Base-by-base conservation (phyloP, 805 yeast genomes). In the Lachancea meyersii region DNA sequence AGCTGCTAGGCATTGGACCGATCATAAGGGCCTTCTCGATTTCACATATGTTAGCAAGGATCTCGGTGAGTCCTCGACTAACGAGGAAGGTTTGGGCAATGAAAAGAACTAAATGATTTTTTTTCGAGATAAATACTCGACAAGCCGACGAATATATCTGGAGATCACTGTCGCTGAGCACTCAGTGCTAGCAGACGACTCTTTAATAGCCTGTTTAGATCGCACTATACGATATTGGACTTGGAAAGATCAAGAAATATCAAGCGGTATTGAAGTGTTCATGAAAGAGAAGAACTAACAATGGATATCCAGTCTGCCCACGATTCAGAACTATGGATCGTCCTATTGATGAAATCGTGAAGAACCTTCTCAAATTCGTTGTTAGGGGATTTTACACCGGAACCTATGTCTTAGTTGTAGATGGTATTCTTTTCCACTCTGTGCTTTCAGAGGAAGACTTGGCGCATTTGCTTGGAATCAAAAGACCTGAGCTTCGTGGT, bases 381-480 rank as follows among this genome's bases (percentile, higher is more conserved):
- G 79, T 80, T 1, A 72, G 97, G 49, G 89, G 94, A 14, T 93
- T 91, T 65, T 93, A 89, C 58, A 81, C 86, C 27, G 79, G 80
- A 24, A 82, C 86, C n/a, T 84, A 84, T 51, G 81, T 89, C 31
- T 72, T 91, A 35, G 80, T 91, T 7, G 62, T 93, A 49, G 98
- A 91, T 63, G 96, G 97, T 1, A 69, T 91, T 5, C 64, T 91
- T 31, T 76, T 83, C 54, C 98, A 91, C 63, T 82, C 89, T 13
- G 96, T 91, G 7, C 72, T 91, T 23, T 82, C 89, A 16, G 98
- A 93, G 63, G 97, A 91, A 48, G 98, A 93, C 64, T 70, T 93
- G 58, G 76, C 84, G 23, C 80, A 77, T 55, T 70, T 93, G 40
- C 69, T 91, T 35, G 89, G 93, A 17, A 79, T 93, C 52, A 87